Evolutionary conservation across 1,284 basidiomycete species (phyloP).

Genomic region (Heterobasidion parviporum): DNA sequence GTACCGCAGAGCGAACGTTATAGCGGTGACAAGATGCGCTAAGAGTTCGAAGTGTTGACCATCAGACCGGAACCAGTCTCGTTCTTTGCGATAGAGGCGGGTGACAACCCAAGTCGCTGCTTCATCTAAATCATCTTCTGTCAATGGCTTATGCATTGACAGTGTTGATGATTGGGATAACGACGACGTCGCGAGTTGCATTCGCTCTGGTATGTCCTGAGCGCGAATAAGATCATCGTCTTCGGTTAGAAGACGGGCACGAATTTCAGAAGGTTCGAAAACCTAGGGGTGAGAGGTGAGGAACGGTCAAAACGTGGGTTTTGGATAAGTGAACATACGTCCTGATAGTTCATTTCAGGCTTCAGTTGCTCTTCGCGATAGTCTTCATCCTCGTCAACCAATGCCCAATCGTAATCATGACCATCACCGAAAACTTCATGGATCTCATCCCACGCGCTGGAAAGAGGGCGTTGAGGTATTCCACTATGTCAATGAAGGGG

Average conservation of each 20-base stretch:
- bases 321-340: conserved; percentile 48
- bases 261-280: conserved; percentile 97
- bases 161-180: conserved; percentile 64
- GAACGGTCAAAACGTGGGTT: too few relatives aligned
- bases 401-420: conserved; percentile 93
- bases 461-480: conserved; percentile 14
- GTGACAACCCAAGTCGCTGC: conserved; percentile 88
- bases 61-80: conserved; percentile 63
- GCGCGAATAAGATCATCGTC: conserved; percentile 91
- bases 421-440: conserved; percentile 97
- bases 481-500: conserved; percentile 2
- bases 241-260: conserved; percentile 84
- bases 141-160: conserved; percentile 58
- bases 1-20: conserved; percentile 75
- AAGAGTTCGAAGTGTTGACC: conserved; percentile 55
- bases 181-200: conserved; percentile 89
- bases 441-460: conserved; percentile 93
- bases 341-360: conserved; percentile 80
- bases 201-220: conserved; percentile 91
- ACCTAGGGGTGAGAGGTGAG: conserved; percentile 45
- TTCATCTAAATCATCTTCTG: conserved; percentile 65
- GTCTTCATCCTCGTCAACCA: conserved; percentile 67
- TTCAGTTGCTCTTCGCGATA: conserved; percentile 55
- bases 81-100: conserved; percentile 73
- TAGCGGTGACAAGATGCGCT: conserved; percentile 69